phyloP scores from a whole-genome alignment of 2,329 filamentous ascomycete genomes.

The Aureobasidium sp. region DNA sequence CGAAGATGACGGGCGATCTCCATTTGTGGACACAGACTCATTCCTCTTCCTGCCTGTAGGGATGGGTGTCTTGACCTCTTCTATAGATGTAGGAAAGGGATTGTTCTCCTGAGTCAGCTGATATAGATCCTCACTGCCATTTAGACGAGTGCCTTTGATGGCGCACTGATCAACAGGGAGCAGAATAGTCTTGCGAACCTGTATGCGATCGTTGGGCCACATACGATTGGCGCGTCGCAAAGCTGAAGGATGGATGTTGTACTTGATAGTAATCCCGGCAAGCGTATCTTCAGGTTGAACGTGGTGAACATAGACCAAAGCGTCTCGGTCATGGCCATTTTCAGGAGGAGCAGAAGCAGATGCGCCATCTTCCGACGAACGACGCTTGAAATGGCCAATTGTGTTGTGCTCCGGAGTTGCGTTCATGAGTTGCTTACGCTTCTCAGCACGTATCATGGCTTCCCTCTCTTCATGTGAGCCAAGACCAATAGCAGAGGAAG shows the following conservation, averaged over 20 bases:
- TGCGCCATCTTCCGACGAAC: conserved; percentile 58
- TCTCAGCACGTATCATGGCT: conserved; percentile 42
- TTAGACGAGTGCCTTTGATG: conserved; percentile 61
- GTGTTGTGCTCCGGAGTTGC: conserved; percentile 35
- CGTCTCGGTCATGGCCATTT: conserved; percentile 61
- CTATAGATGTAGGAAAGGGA: conserved; percentile 11
- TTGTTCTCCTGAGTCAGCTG: conserved; percentile 20
- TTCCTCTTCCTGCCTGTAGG: conserved; percentile 23
- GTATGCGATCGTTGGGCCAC: conserved; percentile 89
- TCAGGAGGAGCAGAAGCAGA: conserved; percentile 43
- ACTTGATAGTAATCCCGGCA: conserved; percentile 83
- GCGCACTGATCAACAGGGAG: conserved; percentile 87
- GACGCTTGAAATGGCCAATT: conserved; percentile 51
- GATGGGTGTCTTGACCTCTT: conserved; percentile 18
- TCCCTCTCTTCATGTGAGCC: conserved; percentile 42
- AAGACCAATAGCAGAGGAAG: conserved; percentile 32
- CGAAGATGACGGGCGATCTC: conserved; percentile 29
- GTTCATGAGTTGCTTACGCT: conserved; percentile 42
- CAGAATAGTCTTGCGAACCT: conserved; percentile 71
- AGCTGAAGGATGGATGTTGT: conserved; percentile 75
- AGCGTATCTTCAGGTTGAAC: conserved; percentile 80
- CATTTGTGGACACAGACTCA: conserved; percentile 31
- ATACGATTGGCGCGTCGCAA: conserved; percentile 85
- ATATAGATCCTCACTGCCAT: conserved; percentile 29
- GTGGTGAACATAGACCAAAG: conserved; percentile 83